Evolutionary conservation across 2,329 filamentous ascomycete genomes (phyloP).

Genomic region (Aspergillus ibericus): DNA sequence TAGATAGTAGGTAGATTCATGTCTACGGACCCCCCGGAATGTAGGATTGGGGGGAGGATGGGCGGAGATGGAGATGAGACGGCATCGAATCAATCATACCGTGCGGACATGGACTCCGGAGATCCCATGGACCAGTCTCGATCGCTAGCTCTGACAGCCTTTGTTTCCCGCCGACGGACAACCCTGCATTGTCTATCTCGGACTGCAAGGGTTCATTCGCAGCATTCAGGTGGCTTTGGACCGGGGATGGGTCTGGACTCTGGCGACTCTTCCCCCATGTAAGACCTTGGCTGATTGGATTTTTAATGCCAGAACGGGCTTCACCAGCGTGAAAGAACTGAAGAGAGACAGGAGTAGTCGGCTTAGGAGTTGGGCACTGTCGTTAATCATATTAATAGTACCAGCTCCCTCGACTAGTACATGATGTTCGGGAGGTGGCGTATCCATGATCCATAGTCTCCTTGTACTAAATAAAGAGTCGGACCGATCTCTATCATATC

Average conservation of each 20-base stretch:
- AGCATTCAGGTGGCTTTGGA: constrained; percentile 4
- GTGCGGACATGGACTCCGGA: neutral
- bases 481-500: neutral
- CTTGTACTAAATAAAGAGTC: neutral
- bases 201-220: constrained; percentile 6
- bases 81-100: neutral
- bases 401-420: neutral
- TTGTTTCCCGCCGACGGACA: neutral
- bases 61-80: neutral
- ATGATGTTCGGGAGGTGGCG: constrained; percentile 1
- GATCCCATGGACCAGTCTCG: neutral
- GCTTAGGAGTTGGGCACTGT: neutral
- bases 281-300: neutral
- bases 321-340: neutral
- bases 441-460: neutral
- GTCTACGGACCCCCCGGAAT: neutral
- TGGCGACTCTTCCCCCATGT: neutral
- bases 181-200: constrained; percentile 5
- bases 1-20: neutral
- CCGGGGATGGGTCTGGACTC: constrained; percentile 1
- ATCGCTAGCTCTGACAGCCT: neutral
- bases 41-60: neutral
- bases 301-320: neutral
- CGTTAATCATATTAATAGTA: neutral
- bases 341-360: neutral